These are phyloP conservation scores for Termitomyces sp. DNA, from an alignment of 1,284 basidiomycete species.

Conservation along the genomic window DNA sequence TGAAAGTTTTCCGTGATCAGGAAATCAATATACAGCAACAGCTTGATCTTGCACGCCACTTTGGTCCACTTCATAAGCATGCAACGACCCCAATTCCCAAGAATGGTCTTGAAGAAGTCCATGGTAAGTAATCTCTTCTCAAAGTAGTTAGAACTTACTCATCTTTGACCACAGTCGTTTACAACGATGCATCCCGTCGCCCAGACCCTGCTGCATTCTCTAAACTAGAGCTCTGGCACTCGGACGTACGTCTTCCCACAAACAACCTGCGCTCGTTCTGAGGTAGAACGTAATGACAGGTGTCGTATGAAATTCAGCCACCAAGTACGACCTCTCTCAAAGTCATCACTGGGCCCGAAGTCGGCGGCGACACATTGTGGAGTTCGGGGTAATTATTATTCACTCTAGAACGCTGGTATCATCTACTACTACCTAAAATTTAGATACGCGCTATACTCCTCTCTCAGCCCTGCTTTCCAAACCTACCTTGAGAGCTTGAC, in stretches of 20 bases:
- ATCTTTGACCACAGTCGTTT: slow-evolving; percentile 46
- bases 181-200: slow-evolving; percentile 62
- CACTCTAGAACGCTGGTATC: slow-evolving; percentile 1
- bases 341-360: slow-evolving; percentile 56
- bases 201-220: slow-evolving; percentile 68
- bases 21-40: slow-evolving; percentile 66
- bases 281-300: slow-evolving; percentile 21
- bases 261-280: neutral
- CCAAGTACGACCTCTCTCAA: slow-evolving; percentile 70
- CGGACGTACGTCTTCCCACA: slow-evolving; percentile 47
- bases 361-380: slow-evolving; percentile 70
- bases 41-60: slow-evolving; percentile 67
- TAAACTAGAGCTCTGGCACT: slow-evolving; percentile 80
- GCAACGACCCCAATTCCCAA: slow-evolving; percentile 74
- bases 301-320: slow-evolving; percentile 70
- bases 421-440: slow-evolving; percentile 12
- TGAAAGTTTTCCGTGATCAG: slow-evolving; percentile 66
- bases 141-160: neutral
- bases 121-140: slow-evolving; percentile 41
- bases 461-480: slow-evolving; percentile 62
- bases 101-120: slow-evolving; percentile 74
- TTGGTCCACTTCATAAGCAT: slow-evolving; percentile 78
- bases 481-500: slow-evolving; percentile 60
- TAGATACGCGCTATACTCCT: slow-evolving; percentile 67
- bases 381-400: slow-evolving; percentile 50